phyloP scores from a whole-genome alignment of 495 filamentous ascomycete species.

The Entonaema liquescens region DNA sequence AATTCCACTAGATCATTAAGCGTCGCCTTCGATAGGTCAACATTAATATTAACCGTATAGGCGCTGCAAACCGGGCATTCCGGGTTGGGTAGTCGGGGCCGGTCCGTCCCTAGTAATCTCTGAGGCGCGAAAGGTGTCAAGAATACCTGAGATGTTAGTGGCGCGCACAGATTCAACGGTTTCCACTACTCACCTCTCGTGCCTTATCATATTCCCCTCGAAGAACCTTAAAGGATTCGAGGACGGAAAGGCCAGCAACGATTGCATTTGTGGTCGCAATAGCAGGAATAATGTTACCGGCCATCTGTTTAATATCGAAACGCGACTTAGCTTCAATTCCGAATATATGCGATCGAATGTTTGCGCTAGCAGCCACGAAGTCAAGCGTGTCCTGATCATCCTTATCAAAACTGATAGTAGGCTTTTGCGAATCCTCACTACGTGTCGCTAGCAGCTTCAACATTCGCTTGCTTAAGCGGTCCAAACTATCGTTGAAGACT shows the following conservation, averaged over 20 bases:
- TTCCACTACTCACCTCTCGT: conserved; percentile 53
- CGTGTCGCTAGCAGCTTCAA: conserved; percentile 63
- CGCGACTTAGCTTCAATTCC: conserved; percentile 87
- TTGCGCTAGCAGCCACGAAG: conserved; percentile 91
- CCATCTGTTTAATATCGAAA: conserved; percentile 99
- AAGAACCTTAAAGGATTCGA: conserved; percentile 93
- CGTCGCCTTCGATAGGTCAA: conserved; percentile 79
- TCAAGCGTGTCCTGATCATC: conserved; percentile 96
- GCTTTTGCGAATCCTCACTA: conserved; percentile 58
- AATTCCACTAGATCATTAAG: conserved; percentile 84
- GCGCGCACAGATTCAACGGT: conserved; percentile 48
- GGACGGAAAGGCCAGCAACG: conserved; percentile 89
- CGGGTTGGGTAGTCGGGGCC: conserved; percentile 75
- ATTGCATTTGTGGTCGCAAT: conserved; percentile 99
- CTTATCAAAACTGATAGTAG: conserved; percentile 90
- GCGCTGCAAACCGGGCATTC: conserved; percentile 84
- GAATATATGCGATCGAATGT: conserved; percentile 85
- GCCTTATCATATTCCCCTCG: conserved; percentile 72
- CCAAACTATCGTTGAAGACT: conserved; percentile 86
- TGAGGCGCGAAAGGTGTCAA: conserved; percentile 83
- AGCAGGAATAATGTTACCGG: conserved; percentile 97
- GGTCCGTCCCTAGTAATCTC: conserved; percentile 75
- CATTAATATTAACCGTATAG: conserved; percentile 68
- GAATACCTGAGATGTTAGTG: conserved; percentile 67
- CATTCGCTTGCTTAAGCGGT: conserved; percentile 77